Conservation (phyloP, 2,329 filamentous ascomycete species). For the Grosmannia clavigera region DNA sequence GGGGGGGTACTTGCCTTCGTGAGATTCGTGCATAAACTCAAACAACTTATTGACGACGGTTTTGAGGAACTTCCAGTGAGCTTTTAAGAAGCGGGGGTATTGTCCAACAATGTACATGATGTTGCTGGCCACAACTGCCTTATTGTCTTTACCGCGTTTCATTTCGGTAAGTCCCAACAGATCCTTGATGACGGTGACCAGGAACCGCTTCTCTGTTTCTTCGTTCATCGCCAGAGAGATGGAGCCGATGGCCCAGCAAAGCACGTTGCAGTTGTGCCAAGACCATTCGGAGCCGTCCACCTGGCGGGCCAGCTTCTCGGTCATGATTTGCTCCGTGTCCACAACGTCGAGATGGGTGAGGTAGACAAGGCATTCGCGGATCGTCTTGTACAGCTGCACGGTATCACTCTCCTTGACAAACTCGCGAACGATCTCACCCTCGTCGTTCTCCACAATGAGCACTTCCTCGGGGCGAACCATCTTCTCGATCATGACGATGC, state of each 20-base stretch:
- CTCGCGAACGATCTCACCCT: slow-evolving; percentile 96
- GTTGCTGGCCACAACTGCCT: slow-evolving; percentile 95
- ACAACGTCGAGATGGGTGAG: slow-evolving; percentile 94
- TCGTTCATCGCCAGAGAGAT: slow-evolving; percentile 99
- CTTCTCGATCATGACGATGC: slow-evolving; percentile 98
- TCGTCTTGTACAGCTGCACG: slow-evolving; percentile 98
- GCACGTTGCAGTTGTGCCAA: slow-evolving; percentile 98
- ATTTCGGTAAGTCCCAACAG: slow-evolving; percentile 93
- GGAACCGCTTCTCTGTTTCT: slow-evolving; percentile 95
- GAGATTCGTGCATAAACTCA: slow-evolving; percentile 99
- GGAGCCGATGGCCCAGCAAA: slow-evolving; percentile 98
- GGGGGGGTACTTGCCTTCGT: slow-evolving; percentile 57
- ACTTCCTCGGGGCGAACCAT: slow-evolving; percentile 99
- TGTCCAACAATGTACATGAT: slow-evolving; percentile 99
- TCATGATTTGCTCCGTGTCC: slow-evolving; percentile 98
- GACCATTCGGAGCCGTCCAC: slow-evolving; percentile 97
- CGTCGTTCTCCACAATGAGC: slow-evolving; percentile 97
- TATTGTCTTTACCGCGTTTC: slow-evolving; percentile 99
- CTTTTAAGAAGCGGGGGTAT: slow-evolving; percentile 95
- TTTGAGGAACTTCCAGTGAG: slow-evolving; percentile 99
- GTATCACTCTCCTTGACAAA: slow-evolving; percentile 99
- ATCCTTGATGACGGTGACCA: slow-evolving; percentile 98
- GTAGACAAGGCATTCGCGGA: slow-evolving; percentile 91
- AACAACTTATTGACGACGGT: slow-evolving; percentile 99
- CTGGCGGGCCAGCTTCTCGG: slow-evolving; percentile 89